Conservation (phyloP, 2,329 filamentous ascomycete genomes). For the Lecanicillium sp. region DNA sequence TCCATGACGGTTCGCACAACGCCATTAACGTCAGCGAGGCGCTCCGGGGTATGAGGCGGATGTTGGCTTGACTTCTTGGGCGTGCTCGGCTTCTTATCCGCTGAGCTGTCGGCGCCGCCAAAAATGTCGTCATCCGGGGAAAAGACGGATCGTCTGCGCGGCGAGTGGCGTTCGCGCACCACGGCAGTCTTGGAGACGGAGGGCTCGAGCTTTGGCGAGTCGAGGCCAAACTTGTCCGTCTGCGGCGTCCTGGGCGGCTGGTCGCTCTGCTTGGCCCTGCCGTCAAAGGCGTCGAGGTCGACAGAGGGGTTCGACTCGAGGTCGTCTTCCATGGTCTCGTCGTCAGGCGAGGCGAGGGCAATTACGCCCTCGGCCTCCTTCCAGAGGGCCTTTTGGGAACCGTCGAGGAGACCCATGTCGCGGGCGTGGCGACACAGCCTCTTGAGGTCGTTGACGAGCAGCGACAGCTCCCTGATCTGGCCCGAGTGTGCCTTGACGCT, state of each 20-base stretch:
- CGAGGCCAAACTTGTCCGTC: constrained; percentile 38
- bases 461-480: constrained; percentile 74
- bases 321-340: constrained; percentile 36
- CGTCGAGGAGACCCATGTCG: constrained; percentile 58
- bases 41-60: constrained; percentile 35
- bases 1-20: constrained; percentile 58
- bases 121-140: constrained; percentile 63
- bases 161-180: constrained; percentile 46
- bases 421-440: constrained; percentile 65
- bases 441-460: constrained; percentile 78
- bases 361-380: constrained; percentile 83
- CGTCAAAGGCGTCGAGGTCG: constrained; percentile 34
- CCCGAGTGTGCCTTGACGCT: constrained; percentile 78
- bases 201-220: constrained; percentile 36
- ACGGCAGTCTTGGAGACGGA: constrained; percentile 45
- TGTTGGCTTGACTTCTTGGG: constrained; percentile 28
- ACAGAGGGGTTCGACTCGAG: constrained; percentile 32
- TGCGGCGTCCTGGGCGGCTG: constrained; percentile 37
- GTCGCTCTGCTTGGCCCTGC: constrained; percentile 44
- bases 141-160: constrained; percentile 56
- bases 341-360: constrained; percentile 68
- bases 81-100: constrained; percentile 32
- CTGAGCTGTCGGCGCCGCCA: constrained; percentile 43
- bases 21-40: constrained; percentile 37
- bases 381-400: constrained; percentile 59